These are phyloP conservation scores for Aspergillus ochraceoroseus DNA, from an alignment of 2,329 filamentous ascomycete genomes.

Conservation along the genomic window DNA sequence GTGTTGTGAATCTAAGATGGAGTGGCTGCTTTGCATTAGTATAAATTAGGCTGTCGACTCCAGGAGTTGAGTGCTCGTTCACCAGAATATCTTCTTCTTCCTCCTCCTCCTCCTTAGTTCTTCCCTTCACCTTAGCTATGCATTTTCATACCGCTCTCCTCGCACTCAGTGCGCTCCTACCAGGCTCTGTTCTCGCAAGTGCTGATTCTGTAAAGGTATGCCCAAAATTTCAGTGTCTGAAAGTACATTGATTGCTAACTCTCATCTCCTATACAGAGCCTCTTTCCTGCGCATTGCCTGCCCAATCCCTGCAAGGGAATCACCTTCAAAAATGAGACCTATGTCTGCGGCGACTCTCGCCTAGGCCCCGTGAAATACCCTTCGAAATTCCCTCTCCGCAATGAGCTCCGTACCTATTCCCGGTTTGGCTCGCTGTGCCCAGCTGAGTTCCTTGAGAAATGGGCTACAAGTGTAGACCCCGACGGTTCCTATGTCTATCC, in stretches of 20 bases:
- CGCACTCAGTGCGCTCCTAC: too few species aligned
- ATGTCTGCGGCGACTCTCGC: slow-evolving; percentile 39
- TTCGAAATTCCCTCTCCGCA: slow-evolving; percentile 29
- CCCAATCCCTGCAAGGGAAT: slow-evolving; percentile 33
- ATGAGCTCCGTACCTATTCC: slow-evolving; percentile 34
- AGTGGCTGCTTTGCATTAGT: too few species aligned
- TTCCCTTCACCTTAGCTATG: too few species aligned
- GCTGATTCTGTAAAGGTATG: too few species aligned
- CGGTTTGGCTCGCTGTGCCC: slow-evolving; percentile 43
- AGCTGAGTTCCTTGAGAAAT: slow-evolving; percentile 35
- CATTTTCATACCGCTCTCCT: too few species aligned
- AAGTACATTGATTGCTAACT: not conserved
- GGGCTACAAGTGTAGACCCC: slow-evolving; percentile 8
- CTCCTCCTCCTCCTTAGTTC: too few species aligned
- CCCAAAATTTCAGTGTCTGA: too few species aligned
- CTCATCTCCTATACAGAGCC: not conserved
- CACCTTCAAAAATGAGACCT: slow-evolving; percentile 25
- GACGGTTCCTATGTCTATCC: slow-evolving; percentile 38
- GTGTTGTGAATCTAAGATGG: too few species aligned
- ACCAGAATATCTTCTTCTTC: too few species aligned
- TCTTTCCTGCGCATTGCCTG: slow-evolving; percentile 17
- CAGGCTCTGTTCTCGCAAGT: too few species aligned
- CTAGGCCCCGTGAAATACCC: slow-evolving; percentile 38
- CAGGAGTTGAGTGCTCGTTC: too few species aligned
- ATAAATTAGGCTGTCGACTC: too few species aligned